Evolutionary conservation across 768 basidiomycete species (phyloP), one percentile per base, ranked within the genome.

Genomic region (Tricholoma hemisulphureum): DNA sequence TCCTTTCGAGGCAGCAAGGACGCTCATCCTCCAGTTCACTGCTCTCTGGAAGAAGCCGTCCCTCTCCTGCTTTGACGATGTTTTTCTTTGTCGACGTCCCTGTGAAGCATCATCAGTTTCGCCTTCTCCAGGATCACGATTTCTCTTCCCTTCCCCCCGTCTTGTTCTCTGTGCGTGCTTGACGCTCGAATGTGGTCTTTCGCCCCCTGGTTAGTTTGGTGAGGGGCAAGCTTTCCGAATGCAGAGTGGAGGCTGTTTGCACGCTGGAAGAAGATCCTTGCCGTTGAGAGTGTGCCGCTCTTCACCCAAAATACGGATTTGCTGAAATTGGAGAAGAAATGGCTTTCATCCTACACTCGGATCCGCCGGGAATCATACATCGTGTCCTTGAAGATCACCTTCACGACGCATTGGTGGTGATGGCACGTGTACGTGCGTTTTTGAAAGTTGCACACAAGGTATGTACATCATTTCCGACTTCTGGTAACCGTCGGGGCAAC

Each of bases 361-460:
- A 35, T 43, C 37, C 18, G 43, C 32, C 1, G 32, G 28, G 46
- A 48, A 23, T 13, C 41, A 21, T 8, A n/a, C 24, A 13, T 4
- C 6, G n/a, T 53, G 13, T 21, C 26, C 21, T n/a, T 10, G 23
- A 32, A 29, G 11, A 62, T 34, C 13, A 23, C 1, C 53, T 69
- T 58, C 69, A 74, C 35, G 75, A 79, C 13, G 85, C 83, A 51
- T 55, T 85, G 13, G 58, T 64, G 2, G 75, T 85, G 6, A 83
- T 83, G 79, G 80, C 83, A 0, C 77, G 79, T 16, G 80, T 84
- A 0, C 75, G 77, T 0, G 84, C 82, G 4, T 87, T 83, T 58
- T 85, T 80, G 64, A 76, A 82, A 35, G 75, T 85, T 0, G 77
- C 83, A 6, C 79, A 75, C 70, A 80, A 82, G 74, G 84, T 82